Base-by-base conservation (phyloP, 2,329 filamentous ascomycete genomes). In the Calonectria fujianensis region DNA sequence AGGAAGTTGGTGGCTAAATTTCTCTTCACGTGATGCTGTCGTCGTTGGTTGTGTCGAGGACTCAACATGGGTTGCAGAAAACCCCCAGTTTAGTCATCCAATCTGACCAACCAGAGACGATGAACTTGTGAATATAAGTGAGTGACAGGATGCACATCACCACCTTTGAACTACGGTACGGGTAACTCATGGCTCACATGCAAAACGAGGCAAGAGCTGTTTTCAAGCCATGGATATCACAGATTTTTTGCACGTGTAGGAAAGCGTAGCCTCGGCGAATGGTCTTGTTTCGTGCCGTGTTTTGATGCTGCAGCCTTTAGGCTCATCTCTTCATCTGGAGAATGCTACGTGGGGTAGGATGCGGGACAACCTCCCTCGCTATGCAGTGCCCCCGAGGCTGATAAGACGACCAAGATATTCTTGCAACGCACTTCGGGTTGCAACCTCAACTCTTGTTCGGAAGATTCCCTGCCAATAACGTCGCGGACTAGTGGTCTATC, bases 321-420 rank as follows among this genome's bases (percentile, higher is more conserved):
- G 35, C 20, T 18, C 13, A 8, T 29, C 52, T 65, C 41, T 31
- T 20, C 10, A 52, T 51, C 27, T 27, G 50, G 29, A 27, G 64
- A 27, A 61, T 69, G 35, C 66, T 41, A 52, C 68, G 45, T 48
- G 57, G 52, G 32, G 50, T 32, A 57, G 24, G 31, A 70, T 61
- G 67, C 51, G 70, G 51, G 57, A 48, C 72, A 61, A 66, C 51
- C 51, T 52, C 14, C 39, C 31, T 59, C 35, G 9, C 51, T 52
- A 45, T n/a, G 20, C 35, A 52, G 57, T 35, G 32, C 11, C 32
- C 6, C 20, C 41, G 18, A n/a, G 48, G 35, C 52, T 45, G 45
- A 45, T 31, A n/a, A 41, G 6, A 29, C 52, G 41, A 27, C 6
- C 57, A 63, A 63, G 35, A 41, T 41, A 41, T 41, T 50, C 61